Evolutionary conservation across 768 basidiomycete genomes (phyloP).

Genomic region (Naganishia friedmannii): DNA sequence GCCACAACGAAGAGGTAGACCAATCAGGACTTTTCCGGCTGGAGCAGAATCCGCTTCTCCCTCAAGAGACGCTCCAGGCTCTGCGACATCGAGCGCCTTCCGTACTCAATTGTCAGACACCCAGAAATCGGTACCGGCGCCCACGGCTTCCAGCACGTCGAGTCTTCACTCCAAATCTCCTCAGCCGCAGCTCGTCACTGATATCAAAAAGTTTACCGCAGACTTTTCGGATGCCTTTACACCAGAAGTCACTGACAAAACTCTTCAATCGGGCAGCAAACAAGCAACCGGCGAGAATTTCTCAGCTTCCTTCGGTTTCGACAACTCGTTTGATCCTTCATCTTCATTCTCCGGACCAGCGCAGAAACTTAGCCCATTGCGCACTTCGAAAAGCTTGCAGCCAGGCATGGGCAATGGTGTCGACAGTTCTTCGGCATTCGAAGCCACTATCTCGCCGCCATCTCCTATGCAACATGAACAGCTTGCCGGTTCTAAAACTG

Average conservation of each 20-base stretch:
- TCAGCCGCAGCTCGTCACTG: conserved; percentile 20
- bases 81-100: conserved; percentile 5
- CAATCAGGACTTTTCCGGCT: conserved; percentile 28
- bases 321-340: conserved; percentile 31
- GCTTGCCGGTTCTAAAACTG: conserved; percentile 61
- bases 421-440: conserved; percentile 6
- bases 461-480: conserved; percentile 50
- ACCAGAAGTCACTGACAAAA: background rate
- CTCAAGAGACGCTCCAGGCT: background rate
- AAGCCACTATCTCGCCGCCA: conserved; percentile 16
- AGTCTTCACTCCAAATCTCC: background rate
- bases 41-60: conserved; percentile 16
- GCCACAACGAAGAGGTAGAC: conserved; percentile 49
- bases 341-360: background rate
- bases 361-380: conserved; percentile 11
- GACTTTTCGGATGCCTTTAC: conserved; percentile 26
- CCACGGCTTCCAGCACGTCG: background rate
- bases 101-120: conserved; percentile 7
- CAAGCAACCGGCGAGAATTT: background rate
- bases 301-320: conserved; percentile 33
- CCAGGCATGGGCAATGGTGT: conserved; percentile 12
- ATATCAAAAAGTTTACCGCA: conserved; percentile 27
- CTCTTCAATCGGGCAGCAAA: background rate
- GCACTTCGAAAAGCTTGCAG: conserved; percentile 15
- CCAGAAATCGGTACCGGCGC: background rate